Conservation (phyloP, 2,329 filamentous ascomycete genomes). For the Sphaerostilbella broomeana region DNA sequence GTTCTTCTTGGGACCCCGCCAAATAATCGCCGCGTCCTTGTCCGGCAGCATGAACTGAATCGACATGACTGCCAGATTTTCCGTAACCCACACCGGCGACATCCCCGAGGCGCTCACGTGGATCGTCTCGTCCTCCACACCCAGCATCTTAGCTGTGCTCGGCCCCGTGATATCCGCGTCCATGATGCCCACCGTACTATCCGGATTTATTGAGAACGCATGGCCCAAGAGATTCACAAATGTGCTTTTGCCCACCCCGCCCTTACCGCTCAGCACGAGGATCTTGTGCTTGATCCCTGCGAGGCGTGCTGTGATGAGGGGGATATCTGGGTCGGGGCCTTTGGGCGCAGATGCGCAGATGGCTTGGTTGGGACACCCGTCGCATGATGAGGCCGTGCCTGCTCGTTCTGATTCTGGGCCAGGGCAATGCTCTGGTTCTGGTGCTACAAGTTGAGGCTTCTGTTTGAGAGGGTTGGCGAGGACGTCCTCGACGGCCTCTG, state of each 20-base stretch:
- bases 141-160: slow-evolving; percentile 98
- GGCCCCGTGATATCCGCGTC: slow-evolving; percentile 97
- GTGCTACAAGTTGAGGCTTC: slow-evolving; percentile 80
- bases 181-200: slow-evolving; percentile 84
- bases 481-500: slow-evolving; percentile 59
- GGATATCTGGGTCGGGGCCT: slow-evolving; percentile 90
- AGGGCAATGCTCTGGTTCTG: slow-evolving; percentile 94
- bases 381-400: slow-evolving; percentile 74
- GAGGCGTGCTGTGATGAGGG: slow-evolving; percentile 77
- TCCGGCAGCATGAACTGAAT: slow-evolving; percentile 98
- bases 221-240: slow-evolving; percentile 85
- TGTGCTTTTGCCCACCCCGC: slow-evolving; percentile 93
- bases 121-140: slow-evolving; percentile 87
- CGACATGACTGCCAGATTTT: slow-evolving; percentile 93
- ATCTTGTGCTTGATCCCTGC: slow-evolving; percentile 83
- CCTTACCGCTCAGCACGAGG: slow-evolving; percentile 87
- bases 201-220: slow-evolving; percentile 76
- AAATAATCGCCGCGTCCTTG: slow-evolving; percentile 91
- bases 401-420: slow-evolving; percentile 74
- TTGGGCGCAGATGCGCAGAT: slow-evolving; percentile 84
- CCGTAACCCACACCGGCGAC: slow-evolving; percentile 92
- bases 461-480: slow-evolving; percentile 69
- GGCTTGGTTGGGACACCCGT: slow-evolving; percentile 88
- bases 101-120: slow-evolving; percentile 84
- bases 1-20: slow-evolving; percentile 97